Base-by-base conservation (phyloP, 164 flowering plant species). In the Annona cherimola region DNA sequence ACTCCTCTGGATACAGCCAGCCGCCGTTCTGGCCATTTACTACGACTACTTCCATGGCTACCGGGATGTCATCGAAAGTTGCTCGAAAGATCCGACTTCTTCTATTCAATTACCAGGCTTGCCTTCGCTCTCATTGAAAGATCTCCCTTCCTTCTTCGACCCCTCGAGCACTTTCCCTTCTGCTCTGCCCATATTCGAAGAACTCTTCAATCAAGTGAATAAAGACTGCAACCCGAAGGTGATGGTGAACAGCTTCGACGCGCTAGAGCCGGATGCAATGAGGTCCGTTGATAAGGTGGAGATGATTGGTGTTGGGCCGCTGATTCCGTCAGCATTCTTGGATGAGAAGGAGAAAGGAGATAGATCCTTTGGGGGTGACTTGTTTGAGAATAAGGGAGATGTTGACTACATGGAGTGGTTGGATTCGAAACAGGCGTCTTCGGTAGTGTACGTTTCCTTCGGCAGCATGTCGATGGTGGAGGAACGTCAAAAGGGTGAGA, bases 221-320 rank as follows among this genome's bases (percentile, higher is more conserved):
- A 50, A 4, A 44, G 55, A 63, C 78, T 18, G 77, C 84, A 0
- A 2, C 68, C 14, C 42, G 20, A 71, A 77, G 45, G 71, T 90
- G 0, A 76, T 90, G 0, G 79, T 87, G 0, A 92, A 88, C 78
- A 78, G 90, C 0, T 87, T 86, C 68, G 84, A 86, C 5, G 82
- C 77, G 0, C 54, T 88, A 9, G 93, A 90, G 68, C 19, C 44
- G 0, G 88, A 84, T 0, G 83, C 86, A 1, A 4, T 91, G 0
- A 78, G 57, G 20, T 67, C 83, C 1, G 14, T 82, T 2, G 79
- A 72, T 9, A 60, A 69, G 55, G 12, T 74, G 1, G 74, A 76
- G 0, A 1, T 86, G 67, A 50, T 82, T 0, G 78, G 76, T 4
- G 61, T 90, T 5, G 96, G 97, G 5, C 97, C 92, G 4, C 71